These are phyloP conservation scores for Lanmaoa pseudosensibilis DNA, from an alignment of 768 basidiomycete genomes.

Conservation along the genomic window DNA sequence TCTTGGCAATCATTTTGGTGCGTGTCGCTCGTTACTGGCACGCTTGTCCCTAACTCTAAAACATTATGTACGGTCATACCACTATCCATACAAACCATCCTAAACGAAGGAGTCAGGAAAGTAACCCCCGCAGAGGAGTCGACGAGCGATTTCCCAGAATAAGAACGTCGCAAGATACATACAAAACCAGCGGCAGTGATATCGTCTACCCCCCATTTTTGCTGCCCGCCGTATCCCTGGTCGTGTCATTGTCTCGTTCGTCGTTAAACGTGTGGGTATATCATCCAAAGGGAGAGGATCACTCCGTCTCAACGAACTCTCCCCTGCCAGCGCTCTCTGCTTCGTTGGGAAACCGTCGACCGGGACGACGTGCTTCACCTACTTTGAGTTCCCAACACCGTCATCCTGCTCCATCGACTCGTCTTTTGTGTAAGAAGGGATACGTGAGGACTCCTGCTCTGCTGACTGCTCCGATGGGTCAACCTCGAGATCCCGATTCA, in stretches of 20 bases:
- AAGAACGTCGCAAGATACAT: conserved; percentile 10
- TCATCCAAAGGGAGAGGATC: conserved; percentile 30
- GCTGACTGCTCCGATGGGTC: conserved; percentile 35
- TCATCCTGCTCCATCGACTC: conserved; percentile 34
- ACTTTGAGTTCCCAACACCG: conserved; percentile 29
- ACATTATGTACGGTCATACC: no score
- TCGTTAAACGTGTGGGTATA: conserved; percentile 36
- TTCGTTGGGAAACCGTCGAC: conserved; percentile 14
- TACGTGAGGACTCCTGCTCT: conserved; percentile 27
- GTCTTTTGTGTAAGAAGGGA: conserved; percentile 30
- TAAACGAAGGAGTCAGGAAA: conserved; percentile 13
- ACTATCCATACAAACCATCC: conserved; percentile 5
- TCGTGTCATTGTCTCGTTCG: conserved; percentile 61
- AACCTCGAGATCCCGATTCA: conserved; percentile 61
- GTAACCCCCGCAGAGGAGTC: neutral
- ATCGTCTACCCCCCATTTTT: conserved; percentile 46
- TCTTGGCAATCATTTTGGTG: no score
- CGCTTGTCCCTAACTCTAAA: no score
- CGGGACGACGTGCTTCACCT: conserved; percentile 28
- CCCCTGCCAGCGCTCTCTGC: conserved; percentile 19
- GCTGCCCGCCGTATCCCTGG: conserved; percentile 49
- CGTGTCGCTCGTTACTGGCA: no score
- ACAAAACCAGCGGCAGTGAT: conserved; percentile 11
- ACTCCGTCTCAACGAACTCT: conserved; percentile 26
- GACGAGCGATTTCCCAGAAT: neutral